Evolutionary conservation across 495 filamentous ascomycete species (phyloP), one percentile per base, ranked within the genome.

Genomic region (Aspergillus bertholletiae): DNA sequence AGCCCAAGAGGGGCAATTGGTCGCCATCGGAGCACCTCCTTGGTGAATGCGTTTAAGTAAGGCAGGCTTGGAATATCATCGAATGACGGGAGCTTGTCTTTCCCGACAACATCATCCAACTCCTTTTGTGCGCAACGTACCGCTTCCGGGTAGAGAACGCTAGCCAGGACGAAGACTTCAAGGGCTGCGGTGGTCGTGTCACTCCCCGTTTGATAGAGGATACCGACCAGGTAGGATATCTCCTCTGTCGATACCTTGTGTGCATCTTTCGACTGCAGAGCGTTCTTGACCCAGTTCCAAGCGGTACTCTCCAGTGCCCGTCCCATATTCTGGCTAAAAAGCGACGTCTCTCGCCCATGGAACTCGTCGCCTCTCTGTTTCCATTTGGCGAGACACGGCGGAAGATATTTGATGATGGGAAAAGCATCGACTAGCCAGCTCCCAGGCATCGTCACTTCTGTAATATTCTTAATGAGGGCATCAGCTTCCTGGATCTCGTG

Each of bases 111-210:
- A 12, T 22, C 22, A 35, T 70, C 64, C 0, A 69, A 54, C 56
- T 87, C 81, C 5, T 68, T 70, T 49, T 80, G 81, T 0, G 80
- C 82, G 21, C 70, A 74, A 9, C 52, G 39, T 18, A 80, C 68
- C 0, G 71, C 69, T 1, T 69, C 58, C 0, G 77, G 78, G 54
- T 67, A 68, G 3, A 71, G 2, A 0, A 64, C 55, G 53, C 67
- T 60, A 15, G 71, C 74, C 20, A 73, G 49, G 9, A 74, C 56
- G 44, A 78, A 77, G 7, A 66, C 52, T n/a, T 63, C 60, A 55
- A 76, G 48, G 3, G 64, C 62, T 8, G 44, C 46, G 9, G 68
- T 60, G 7, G 69, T 68, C 0, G 75, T 75, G 24, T 73, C 65
- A 23, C 62, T 58, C 13, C 69, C 73, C 7, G 69, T 74, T n/a